Percentiles rank a stretch among this genome's conserved stretches.
Conservation (phyloP, 352 stramenopile genomes). For the Globisporangium sylvaticum region DNA sequence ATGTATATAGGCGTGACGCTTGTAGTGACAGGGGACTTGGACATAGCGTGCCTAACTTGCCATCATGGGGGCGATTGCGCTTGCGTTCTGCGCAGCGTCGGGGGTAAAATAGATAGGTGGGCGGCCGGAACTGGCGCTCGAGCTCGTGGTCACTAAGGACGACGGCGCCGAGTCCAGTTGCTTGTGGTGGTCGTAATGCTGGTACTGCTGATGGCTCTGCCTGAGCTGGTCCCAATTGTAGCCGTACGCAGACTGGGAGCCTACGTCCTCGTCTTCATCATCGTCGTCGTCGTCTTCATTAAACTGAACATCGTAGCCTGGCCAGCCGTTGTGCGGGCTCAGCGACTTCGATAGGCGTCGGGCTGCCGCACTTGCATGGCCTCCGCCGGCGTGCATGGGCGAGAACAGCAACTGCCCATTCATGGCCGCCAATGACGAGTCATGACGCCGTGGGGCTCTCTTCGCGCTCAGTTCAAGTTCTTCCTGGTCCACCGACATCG, state of each 20-base stretch:
- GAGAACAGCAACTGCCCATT: constrained; percentile 20
- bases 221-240: constrained; percentile 13
- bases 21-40: neutral
- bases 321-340: constrained; percentile 14
- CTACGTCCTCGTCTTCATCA: constrained; percentile 5
- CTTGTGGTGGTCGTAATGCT: neutral
- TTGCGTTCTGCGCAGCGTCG: constrained; percentile 9
- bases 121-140: neutral
- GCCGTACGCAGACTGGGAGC: constrained; percentile 12
- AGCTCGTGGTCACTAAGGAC: neutral
- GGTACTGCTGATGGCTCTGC: neutral
- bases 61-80: constrained; percentile 12
- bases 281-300: constrained; percentile 11
- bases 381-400: constrained; percentile 10
- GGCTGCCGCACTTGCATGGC: neutral
- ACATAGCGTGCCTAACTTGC: constrained; percentile 5
- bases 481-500: constrained; percentile 14
- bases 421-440: constrained; percentile 7
- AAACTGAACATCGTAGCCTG: constrained; percentile 1
- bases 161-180: neutral
- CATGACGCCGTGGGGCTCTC: constrained; percentile 10
- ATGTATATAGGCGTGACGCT: neutral
- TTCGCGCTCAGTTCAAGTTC: constrained; percentile 13
- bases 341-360: constrained; percentile 3
- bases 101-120: constrained; percentile 14